phyloP scores from a whole-genome alignment of 78 protist species.

The Fonticula alba region DNA sequence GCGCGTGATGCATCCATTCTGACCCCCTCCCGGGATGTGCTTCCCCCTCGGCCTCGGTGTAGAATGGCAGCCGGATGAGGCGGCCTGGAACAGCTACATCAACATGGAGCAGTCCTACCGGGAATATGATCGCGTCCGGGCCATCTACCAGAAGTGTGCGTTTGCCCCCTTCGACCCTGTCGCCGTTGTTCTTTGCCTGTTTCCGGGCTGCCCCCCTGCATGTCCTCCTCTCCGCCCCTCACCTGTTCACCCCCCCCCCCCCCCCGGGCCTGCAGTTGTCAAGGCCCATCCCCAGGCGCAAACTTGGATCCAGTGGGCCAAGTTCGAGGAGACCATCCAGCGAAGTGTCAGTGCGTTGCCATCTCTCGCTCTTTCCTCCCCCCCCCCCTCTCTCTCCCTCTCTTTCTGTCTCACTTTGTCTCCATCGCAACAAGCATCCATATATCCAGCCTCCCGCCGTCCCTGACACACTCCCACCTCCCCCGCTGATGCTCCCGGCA shows the following conservation, averaged over 20 bases:
- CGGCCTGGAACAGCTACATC: constrained; percentile 75
- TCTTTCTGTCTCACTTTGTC: constrained; percentile 7
- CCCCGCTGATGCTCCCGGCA: not conserved
- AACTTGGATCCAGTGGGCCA: constrained; percentile 73
- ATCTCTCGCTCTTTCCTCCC: not conserved
- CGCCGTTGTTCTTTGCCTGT: too few species aligned
- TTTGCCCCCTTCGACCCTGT: not conserved
- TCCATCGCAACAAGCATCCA: too few species aligned
- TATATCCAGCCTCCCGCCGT: too few species aligned
- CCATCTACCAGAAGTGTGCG: constrained; percentile 11
- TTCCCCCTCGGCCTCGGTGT: too few species aligned
- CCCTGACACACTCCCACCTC: too few species aligned
- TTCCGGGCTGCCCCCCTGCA: too few species aligned
- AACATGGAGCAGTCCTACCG: constrained; percentile 62
- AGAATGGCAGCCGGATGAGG: constrained; percentile 54
- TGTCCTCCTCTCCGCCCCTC: too few species aligned
- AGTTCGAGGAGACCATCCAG: constrained; percentile 57
- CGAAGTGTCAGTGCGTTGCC: constrained; percentile 3
- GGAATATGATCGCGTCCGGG: constrained; percentile 44
- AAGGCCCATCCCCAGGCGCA: constrained; percentile 25
- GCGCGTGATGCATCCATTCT: not conserved
- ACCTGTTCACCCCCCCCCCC: too few species aligned
- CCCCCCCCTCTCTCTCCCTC: too few species aligned
- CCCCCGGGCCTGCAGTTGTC: constrained; percentile 1
- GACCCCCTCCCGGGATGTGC: not conserved